Base-by-base conservation (phyloP, 768 basidiomycete genomes). In the Kwoniella mangroviensis region DNA sequence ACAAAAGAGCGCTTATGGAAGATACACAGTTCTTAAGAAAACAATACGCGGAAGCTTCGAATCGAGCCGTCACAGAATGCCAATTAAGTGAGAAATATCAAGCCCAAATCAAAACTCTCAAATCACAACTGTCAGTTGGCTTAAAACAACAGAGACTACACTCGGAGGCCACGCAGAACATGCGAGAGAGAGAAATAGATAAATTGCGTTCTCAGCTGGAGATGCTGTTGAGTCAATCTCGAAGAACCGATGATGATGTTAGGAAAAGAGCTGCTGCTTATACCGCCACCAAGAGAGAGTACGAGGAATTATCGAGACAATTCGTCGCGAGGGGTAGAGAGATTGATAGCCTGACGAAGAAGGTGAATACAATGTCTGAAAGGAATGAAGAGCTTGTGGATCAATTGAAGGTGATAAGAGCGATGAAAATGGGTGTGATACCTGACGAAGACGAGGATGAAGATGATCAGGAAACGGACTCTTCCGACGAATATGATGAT, bases 231-330 rank as follows among this genome's bases (percentile, higher is more conserved):
- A 69, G 75, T 26, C 79, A 80, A 68, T 56, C 73, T 24, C 53
- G 77, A 10, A 42, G 59, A 43, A 81, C 79, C 2, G 79, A 72
- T 53, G 79, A 81, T 55, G 52, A n/a, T 0, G 42, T 81, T 1
- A 64, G 79, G n/a, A 15, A 63, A 34, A 74, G 73, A 59, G 77
- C 79, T 9, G 63, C 62, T 10, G 26, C 52, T 26, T 76, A 68
- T 52, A 63, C 42, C 34, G 19, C 34, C 42, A 42, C 65, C 22
- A 68, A 70, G 64, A 55, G 22, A 15, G 70, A 71, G 49, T 52
- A 69, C 9, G 64, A 62, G 13, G 69, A 68, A 24, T 17, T 68
- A 13, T 11, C 40, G 17, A 10, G 9, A 10, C 22, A 51, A 17
- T 7, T 56, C 2, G 24, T 24, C 11, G 59, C 51, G 4, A 42